These are phyloP conservation scores for Lupinus albus DNA, from an alignment of 306 rosid species.

Conservation along the genomic window DNA sequence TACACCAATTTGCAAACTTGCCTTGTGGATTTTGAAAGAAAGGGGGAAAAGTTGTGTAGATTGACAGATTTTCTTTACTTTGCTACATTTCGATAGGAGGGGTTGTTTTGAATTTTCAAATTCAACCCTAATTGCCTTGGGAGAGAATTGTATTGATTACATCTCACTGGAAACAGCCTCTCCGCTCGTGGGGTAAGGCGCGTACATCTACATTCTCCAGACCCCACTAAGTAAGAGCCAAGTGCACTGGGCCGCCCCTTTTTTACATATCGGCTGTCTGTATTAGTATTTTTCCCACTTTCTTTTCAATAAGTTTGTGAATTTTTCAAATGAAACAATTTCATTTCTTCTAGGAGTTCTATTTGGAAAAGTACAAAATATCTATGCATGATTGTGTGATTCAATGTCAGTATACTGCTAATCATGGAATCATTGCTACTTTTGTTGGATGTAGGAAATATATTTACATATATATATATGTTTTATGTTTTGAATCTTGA, in stretches of 20 bases:
- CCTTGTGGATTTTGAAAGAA: no score
- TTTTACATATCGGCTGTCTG: no score
- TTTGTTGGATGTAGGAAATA: slow-evolving; percentile 12
- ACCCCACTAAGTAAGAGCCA: no score
- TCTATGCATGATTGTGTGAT: slow-evolving; percentile 1
- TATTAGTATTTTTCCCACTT: neutral
- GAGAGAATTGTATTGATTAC: neutral
- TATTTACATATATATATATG: slow-evolving; percentile 3
- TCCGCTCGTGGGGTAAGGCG: no score
- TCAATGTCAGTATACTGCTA: slow-evolving; percentile 13
- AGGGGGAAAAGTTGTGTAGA: neutral
- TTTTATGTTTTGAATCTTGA: slow-evolving; percentile 12
- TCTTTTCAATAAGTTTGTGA: neutral
- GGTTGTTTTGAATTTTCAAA: slow-evolving; percentile 22
- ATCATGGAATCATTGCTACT: neutral
- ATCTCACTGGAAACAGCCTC: no score
- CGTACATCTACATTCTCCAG: no score
- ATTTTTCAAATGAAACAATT: neutral
- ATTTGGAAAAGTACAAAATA: neutral
- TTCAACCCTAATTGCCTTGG: neutral
- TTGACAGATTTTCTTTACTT: slow-evolving; percentile 2
- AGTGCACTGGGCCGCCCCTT: no score
- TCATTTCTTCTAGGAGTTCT: neutral
- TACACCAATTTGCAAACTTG: no score
- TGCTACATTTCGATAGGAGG: neutral